Evolutionary conservation across 306 rosid genomes (phyloP), one percentile per base, ranked within the genome.

Genomic region (Citrullus colocynthis): DNA sequence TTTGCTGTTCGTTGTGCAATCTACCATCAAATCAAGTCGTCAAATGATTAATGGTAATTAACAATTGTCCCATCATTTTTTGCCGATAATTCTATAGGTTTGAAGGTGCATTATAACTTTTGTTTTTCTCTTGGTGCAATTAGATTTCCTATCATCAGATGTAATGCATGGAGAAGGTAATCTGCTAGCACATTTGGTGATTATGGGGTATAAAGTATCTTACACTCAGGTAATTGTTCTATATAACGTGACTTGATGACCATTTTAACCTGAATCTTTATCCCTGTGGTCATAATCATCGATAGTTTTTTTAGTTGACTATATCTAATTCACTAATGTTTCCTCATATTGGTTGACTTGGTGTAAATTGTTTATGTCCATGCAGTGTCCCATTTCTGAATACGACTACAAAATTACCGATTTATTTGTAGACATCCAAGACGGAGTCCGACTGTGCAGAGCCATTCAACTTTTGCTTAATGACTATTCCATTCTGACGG

Each of bases 141-240:
- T 84, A 94, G 98, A 92, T 84, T 90, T 94, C 85, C 80, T 94
- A 41, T 89, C 96, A 7, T 87, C 95, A 36, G 96, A 92, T 80
- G 81, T 92, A 75, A 90, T 92, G 97, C 96, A 86, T 3, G 98
- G 98, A 76, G 98, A 94, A 90, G 98, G 98, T 79, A 94, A 90
- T 83, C 81, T 94, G 80, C 74, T 87, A 61, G 84, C 93, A 75
- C 98, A 94, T 84, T 84, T 94, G 89, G 83, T 81, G 84, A 83
- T 88, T 70, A 62, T 94, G 66, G 93, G 98, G 57, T 92, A 92
- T 88, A 94, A 90, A 84, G 80, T 88, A 77, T 86, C 95, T 61
- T 88, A 94, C 82, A 85, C 87, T 75, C 98, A 94, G 96, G 98
- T 90, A 42, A 51, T 52, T 36, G 64, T 54, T 71, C 71, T 58